phyloP scores from a whole-genome alignment of 768 basidiomycete species.

The Rhizopogon vinicolor region DNA sequence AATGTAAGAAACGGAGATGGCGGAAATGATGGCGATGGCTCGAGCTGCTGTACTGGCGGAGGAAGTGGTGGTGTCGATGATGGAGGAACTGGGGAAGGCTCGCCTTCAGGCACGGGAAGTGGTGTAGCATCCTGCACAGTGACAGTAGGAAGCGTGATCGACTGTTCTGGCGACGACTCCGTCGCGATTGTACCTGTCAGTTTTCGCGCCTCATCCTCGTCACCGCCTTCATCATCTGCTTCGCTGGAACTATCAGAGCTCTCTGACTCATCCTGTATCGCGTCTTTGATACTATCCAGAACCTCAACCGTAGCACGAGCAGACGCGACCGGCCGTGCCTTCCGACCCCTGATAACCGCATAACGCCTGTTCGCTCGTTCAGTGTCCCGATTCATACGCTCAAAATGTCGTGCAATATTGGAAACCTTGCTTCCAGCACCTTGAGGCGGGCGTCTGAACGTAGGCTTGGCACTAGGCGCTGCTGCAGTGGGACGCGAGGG shows the following conservation, averaged over 20 bases:
- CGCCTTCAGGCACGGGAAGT: constrained; percentile 23
- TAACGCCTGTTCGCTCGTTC: constrained; percentile 77
- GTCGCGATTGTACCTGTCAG: constrained; percentile 17
- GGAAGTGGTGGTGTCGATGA: constrained; percentile 21
- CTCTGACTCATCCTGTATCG: constrained; percentile 82
- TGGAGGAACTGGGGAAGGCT: constrained; percentile 3
- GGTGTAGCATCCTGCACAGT: constrained; percentile 5
- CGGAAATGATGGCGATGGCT: constrained; percentile 29
- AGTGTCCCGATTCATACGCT: constrained; percentile 71
- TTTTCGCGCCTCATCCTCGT: constrained; percentile 43
- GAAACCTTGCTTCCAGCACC: constrained; percentile 69
- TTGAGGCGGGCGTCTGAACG: constrained; percentile 48
- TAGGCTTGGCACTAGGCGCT: constrained; percentile 36
- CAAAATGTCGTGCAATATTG: constrained; percentile 87
- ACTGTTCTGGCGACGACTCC: constrained; percentile 28
- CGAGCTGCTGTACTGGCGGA: constrained; percentile 17
- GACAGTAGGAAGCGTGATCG: constrained; percentile 21
- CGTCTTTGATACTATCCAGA: constrained; percentile 86
- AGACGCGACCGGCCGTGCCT: constrained; percentile 86
- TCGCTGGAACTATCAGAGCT: constrained; percentile 62
- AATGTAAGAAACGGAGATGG: constrained; percentile 53
- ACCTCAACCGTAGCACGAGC: constrained; percentile 87
- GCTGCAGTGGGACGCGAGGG: constrained; percentile 38
- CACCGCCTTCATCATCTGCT: constrained; percentile 66
- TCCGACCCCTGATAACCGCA: constrained; percentile 79